These are phyloP conservation scores for Heracleum sosnowskyi DNA, from an alignment of 129 eudicot species.

Conservation along the genomic window DNA sequence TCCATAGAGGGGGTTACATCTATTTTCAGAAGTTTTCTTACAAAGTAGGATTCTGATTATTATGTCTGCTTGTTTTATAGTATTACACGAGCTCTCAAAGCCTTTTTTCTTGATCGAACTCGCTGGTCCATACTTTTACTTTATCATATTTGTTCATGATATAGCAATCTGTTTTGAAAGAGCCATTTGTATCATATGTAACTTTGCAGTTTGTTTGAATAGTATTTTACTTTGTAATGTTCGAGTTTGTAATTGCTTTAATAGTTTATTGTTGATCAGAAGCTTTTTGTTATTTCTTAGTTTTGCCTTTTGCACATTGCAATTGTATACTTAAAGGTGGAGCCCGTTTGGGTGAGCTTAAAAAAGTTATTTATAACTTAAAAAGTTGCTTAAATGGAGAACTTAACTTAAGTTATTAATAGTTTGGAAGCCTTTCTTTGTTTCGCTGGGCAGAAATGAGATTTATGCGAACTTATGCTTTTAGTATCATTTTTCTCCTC, in stretches of 20 bases:
- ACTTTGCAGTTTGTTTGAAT: not conserved
- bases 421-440: too few species aligned
- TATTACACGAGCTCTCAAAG: not conserved
- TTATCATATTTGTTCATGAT: not conserved
- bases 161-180: not conserved
- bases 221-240: not conserved
- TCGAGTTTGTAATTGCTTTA: not conserved
- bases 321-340: not conserved
- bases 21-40: not conserved
- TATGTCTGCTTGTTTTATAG: not conserved
- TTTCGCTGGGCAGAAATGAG: too few species aligned
- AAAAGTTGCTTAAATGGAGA: too few species aligned
- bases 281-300: not conserved
- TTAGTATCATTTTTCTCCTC: not conserved
- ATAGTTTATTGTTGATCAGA: not conserved
- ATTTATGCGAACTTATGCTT: too few species aligned
- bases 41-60: not conserved
- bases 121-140: not conserved
- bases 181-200: not conserved
- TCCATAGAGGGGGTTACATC: not conserved
- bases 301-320: not conserved
- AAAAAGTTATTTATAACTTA: too few species aligned
- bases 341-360: too few species aligned
- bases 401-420: too few species aligned
- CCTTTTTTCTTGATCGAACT: not conserved